Evolutionary conservation across 768 basidiomycete species (phyloP), one percentile per base, ranked within the genome.

Genomic region (Rhodosporidiobolus odoratus): DNA sequence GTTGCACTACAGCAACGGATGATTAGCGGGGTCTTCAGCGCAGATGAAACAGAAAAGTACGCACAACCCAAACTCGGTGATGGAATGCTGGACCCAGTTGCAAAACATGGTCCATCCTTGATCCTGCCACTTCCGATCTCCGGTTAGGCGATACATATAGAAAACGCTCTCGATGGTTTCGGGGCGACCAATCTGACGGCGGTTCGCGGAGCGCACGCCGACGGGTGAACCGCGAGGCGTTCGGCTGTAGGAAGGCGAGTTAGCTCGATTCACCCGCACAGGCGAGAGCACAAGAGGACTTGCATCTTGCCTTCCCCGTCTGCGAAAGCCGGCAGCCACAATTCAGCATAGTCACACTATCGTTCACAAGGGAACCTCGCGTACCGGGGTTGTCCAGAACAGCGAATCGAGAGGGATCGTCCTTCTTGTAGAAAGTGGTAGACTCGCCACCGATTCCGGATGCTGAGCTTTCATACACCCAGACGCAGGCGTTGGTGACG

Each of bases 61-160:
- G 38, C 34, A 62, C 58, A 54, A 66, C 34, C 72, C 72, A 21
- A 58, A 43, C 47, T 62, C 57, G 2, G 69, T 70, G 59, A 74
- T 65, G 10, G 62, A 27, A 37, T 70, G 68, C 65, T 67, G 38
- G 7, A 71, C 48, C 60, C 59, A 69, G n/a, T 45, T 38, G 41
- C 58, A 65, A 23, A 82, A 83, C 82, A 83, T 83, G 65, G 78
- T 76, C 82, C 82, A 83, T 13, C 81, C 82, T 25, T 76, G 76
- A 56, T 83, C 58, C 71, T 81, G 80, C 82, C 82, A 83, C 63
- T 79, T 78, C 37, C 76, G 76, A 74, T 83, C 80, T 19, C 82
- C 82, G 1, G 82, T 81, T 0, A 81, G 32, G 45, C 81, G 78
- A 59, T 77, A 82, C 78, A 78, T 76, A 62, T 79, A 79, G 62